Evolutionary conservation across 345 rosid genomes (phyloP).

Genomic region (Eucalyptus leucophloia): DNA sequence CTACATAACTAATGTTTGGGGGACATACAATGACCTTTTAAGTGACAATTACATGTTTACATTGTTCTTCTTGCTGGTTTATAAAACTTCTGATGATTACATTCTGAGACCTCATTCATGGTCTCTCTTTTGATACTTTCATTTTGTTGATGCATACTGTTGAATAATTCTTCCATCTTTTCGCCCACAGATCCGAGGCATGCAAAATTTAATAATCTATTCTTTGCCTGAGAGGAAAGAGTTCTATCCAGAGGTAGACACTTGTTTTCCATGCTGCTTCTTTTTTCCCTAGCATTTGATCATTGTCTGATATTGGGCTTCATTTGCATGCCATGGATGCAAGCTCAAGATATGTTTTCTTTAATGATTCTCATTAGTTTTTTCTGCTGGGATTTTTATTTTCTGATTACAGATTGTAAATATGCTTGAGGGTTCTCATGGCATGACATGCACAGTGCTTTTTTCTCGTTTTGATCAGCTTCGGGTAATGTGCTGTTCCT

Average conservation of each 20-base stretch:
- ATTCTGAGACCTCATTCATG: neutral
- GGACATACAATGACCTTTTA: neutral
- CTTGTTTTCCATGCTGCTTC: neutral
- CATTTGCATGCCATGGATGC: neutral
- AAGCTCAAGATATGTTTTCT: neutral
- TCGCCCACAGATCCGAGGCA: slow-evolving; percentile 69
- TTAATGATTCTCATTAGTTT: neutral
- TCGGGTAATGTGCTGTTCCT: slow-evolving; percentile 34
- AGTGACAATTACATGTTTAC: neutral
- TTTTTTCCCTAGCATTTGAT: neutral
- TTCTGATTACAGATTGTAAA: slow-evolving; percentile 53
- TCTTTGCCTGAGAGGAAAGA: slow-evolving; percentile 93
- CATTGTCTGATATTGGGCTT: neutral
- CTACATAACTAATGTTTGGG: neutral
- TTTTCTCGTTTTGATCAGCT: slow-evolving; percentile 64
- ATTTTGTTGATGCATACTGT: neutral
- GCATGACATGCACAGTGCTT: slow-evolving; percentile 64
- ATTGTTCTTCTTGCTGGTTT: neutral
- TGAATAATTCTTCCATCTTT: neutral
- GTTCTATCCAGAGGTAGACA: slow-evolving; percentile 73
- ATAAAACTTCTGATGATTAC: neutral
- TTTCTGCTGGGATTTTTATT: neutral
- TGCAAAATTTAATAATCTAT: slow-evolving; percentile 66
- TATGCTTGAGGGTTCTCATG: slow-evolving; percentile 70
- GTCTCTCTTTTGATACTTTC: neutral